These are phyloP conservation scores for Phyllosticta citriasiana DNA, from an alignment of 2,329 filamentous ascomycete genomes.

Conservation along the genomic window DNA sequence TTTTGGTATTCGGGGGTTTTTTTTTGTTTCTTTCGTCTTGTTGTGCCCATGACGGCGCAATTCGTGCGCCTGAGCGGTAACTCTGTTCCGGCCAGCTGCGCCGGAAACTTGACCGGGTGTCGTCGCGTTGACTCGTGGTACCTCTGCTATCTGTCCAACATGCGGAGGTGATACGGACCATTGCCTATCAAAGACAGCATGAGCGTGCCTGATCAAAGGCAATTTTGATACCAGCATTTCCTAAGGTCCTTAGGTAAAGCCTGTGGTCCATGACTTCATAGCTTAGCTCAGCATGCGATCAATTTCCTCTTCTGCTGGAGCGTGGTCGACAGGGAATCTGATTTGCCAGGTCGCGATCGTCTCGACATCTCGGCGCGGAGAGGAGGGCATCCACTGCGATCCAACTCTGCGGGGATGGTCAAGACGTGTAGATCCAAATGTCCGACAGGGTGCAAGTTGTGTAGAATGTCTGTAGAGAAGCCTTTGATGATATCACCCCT, in stretches of 20 bases:
- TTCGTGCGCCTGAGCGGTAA: neutral
- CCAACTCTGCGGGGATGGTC: neutral
- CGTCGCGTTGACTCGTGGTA: neutral
- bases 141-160: neutral
- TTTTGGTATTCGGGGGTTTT: neutral
- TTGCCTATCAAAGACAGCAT: neutral
- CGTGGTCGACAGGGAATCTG: neutral
- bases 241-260: neutral
- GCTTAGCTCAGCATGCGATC: neutral
- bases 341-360: neutral
- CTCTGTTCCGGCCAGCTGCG: neutral
- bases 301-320: neutral
- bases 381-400: neutral
- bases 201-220: neutral
- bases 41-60: neutral
- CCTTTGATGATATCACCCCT: neutral
- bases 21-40: neutral
- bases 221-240: neutral
- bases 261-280: neutral
- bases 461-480: neutral
- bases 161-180: neutral
- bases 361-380: neutral
- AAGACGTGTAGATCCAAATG: no score
- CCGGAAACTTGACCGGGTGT: neutral
- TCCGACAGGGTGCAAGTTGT: neutral